Base-by-base conservation (phyloP, 176 grass and related monocot genomes). In the Dactylis glomerata region DNA sequence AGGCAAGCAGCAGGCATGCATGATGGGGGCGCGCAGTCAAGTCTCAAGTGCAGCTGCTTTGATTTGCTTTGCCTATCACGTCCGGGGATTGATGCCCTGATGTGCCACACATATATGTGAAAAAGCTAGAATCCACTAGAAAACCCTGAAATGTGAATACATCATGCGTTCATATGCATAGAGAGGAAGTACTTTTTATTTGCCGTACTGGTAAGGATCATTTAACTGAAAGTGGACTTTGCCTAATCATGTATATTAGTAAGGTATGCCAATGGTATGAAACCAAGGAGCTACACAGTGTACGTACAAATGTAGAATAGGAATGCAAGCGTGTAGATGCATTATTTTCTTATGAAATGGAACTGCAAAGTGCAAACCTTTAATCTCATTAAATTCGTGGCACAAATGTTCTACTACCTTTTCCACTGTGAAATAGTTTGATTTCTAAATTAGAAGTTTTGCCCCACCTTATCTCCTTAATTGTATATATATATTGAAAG, bases 11-110 rank as follows among this genome's bases (percentile, higher is more conserved):
- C 56, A 55, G 30, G 66, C 42, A 10, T 73, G 66, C 42, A 10
- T 73, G 41, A 70, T 87, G 58, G 71, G 68, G 61, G 24, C 63
- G 24, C 5, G 20, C 26, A 50, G 68, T 52, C 31, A 65, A 86
- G 16, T 74, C 56, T 52, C 31, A 65, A 86, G 16, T 74, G 72
- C 56, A 63, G 82, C 87, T 76, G 62, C 76, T 84, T 92, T 76
- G 31, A 55, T 76, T 44, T 86, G 82, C 87, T 90, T 95, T 92
- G 87, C 90, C 80, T 88, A 79, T 77, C 66, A 22, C 76, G 15
- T 14, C 44, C 73, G 58, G 89, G 89, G 45, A 87, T 84, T 6
- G 85, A 84, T 91, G 85, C 89, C 45, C 22, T 65, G 26, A 1
- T 7, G 7, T 10, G 20, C 26, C 7, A 42, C 50, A 52, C 24